Base-by-base conservation (phyloP, 2,329 filamentous ascomycete species). In the Macrophomina phaseolina region DNA sequence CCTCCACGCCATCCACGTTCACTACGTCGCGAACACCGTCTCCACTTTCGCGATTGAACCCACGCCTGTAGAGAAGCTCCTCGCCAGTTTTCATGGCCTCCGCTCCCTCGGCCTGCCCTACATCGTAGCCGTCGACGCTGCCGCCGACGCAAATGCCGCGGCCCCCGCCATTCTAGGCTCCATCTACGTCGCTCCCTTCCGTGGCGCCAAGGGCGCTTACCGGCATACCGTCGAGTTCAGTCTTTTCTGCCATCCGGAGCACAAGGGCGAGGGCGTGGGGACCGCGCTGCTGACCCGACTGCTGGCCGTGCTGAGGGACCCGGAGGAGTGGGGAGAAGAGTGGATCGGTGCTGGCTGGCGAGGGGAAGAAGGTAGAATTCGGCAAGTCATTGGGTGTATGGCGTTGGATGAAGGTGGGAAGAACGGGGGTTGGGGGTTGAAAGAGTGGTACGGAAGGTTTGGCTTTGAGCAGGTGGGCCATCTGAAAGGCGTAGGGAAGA, bases 181-280 rank as follows among this genome's bases (percentile, higher is more conserved):
- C 66, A 68, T 73, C 36, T 80, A 75, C 42, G 72, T 75, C 32
- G 74, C 74, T 5, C 74, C 75, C 2, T 82, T 79, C 65, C 74
- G 78, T 3, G 75, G 73, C 5, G 70, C 71, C 32, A 72, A 78
- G 71, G 69, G 76, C 23, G 77, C 77, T 1, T 81, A 81, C 67
- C 76, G 73, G 12, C 74, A 79, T 7, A 80, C 79, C 0, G 79
- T 80, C 8, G 80, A 82, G 67, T 69, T 81, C 6, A 75, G 74
- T 0, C 69, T 81, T 12, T 81, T 80, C 66, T 74, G 79, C 55
- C 78, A 78, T 67, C 77, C 75, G 1, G 73, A 75, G 0, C 67
- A 80, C 51, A 74, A 70, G 14, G 70, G 69, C 2, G 71, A 68
- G 18, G 75, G 76, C 3, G 70, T 80, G 38, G 80, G 80, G 5